Evolutionary conservation across 371 early-diverging fungal genomes (phyloP), one percentile per base, ranked within the genome.

Genomic region (Mortierella sp.): DNA sequence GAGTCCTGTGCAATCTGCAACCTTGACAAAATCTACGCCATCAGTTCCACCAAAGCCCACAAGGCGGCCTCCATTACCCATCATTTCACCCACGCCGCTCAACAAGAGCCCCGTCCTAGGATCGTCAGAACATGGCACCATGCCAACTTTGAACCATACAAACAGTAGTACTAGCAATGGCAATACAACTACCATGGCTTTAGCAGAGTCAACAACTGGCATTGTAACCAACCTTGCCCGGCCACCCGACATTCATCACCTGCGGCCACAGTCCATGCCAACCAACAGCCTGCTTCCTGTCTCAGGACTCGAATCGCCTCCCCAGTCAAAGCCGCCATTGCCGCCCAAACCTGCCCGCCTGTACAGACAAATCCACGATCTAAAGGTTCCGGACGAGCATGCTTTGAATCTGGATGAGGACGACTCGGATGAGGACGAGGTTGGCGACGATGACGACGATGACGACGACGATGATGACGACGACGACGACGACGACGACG

Each of bases 311-410:
- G 72, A 71, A 11, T 68, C 76, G 4, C 76, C 71, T 6, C 74
- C 74, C 5, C 72, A 68, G 21, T 52, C 68, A 21, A 77, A 72
- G 53, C 77, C 77, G 18, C 77, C 72, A 0, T n/a, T 77, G 56
- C 77, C 77, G 16, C 77, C 77, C 29, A 77, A 77, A 43, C 77
- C 77, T 12, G 77, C 72, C 14, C 77, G 72, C 18, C 29, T 77
- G 58, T 65, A 62, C 62, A 61, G 77, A 46, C 64, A 77, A 62
- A 21, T 68, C 15, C 19, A 45, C 18, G 77, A 72, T n/a, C 25
- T 72, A 30, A 64, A 60, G 60, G 37, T 37, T 37, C 37, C 68
- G 23, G 66, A 63, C 29, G 64, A 56, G n/a, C 60, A 71, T 28
- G 64, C 58, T 7, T n/a, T 57, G 50, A 3, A 16, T n/a, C n/a